A percentile compares a stretch with the other conserved stretches of the same genome.
Conservation (phyloP, 352 stramenopile genomes). For the Phytophthora citrophthora region DNA sequence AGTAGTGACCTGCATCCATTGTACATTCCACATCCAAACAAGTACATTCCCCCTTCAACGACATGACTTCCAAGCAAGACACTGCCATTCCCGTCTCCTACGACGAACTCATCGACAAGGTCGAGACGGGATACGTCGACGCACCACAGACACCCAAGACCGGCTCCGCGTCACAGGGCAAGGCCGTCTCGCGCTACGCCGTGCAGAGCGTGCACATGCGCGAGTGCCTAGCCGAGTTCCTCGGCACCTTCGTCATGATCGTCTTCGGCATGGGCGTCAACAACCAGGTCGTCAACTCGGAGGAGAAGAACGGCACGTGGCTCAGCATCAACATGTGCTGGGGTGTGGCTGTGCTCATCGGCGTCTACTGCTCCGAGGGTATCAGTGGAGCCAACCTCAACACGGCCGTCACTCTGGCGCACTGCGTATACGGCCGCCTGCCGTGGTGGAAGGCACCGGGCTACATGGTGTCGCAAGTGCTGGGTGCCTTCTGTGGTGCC, state of each 20-base stretch:
- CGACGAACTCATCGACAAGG: constrained; percentile 8
- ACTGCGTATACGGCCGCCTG: constrained; percentile 5
- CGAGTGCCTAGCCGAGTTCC: constrained; percentile 53
- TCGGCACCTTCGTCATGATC: constrained; percentile 37
- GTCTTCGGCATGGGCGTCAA: constrained; percentile 54
- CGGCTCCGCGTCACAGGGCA: constrained; percentile 35
- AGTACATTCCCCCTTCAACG: not conserved
- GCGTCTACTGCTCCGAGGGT: too few relatives aligned
- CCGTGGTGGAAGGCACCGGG: constrained; percentile 40
- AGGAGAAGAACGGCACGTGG: not conserved
- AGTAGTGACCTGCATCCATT: too few relatives aligned
- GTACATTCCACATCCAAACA: too few relatives aligned
- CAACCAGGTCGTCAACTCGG: constrained; percentile 53
- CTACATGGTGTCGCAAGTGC: constrained; percentile 50
- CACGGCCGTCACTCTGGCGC: too few relatives aligned
- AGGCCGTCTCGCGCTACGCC: constrained; percentile 41
- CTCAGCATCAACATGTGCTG: too few relatives aligned
- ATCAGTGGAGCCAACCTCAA: too few relatives aligned
- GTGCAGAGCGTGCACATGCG: constrained; percentile 38
- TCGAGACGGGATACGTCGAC: constrained; percentile 22
- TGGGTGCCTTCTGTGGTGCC: constrained; percentile 45
- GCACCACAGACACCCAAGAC: constrained; percentile 24
- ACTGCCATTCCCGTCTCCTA: not conserved
- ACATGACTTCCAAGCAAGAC: not conserved
- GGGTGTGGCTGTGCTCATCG: too few relatives aligned